Evolutionary conservation across 2,329 filamentous ascomycete genomes (phyloP), one percentile per base, ranked within the genome.

Genomic region (Botrytis galanthina): DNA sequence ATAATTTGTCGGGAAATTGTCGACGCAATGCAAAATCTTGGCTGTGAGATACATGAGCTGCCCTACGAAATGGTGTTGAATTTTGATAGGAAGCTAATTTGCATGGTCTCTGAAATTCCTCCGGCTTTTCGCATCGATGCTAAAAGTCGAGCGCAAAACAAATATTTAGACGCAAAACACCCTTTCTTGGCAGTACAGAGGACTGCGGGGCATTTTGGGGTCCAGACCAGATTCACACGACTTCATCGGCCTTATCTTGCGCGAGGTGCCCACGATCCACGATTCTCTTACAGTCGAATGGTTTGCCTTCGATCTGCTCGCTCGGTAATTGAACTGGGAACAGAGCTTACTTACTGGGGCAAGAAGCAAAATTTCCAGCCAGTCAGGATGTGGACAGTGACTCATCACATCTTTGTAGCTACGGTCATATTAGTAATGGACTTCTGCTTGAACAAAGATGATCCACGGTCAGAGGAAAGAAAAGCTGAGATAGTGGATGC

Each of bases 381-480:
- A 42, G 71, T 75, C 26, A 77, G 80, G 6, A 78, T 81, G 4
- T 80, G 80, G 51, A 76, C 79, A 29, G 60, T 83, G 18, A 77
- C 81, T 39, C 80, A 80, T 57, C 77, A 78, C 61, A 75, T 84
- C 0, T 83, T 82, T 73, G 80, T 84, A 74, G 82, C 82, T 1
- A 81, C 80, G 14, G 80, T 83, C 22, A 81, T 83, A 1, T 78
- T 84, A 1, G 76, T 84, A 10, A 81, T 84, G 77, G 82, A 84
- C 54, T 78, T 81, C 32, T 83, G 82, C 63, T 78, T 81, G 59
- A 79, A 81, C 54, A 79, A 77, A 29, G 75, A 75, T 3, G 77
- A 79, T 14, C 75, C 80, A 14, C 75, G 81, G 16, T 78, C 80
- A 22, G 77, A 77, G 46, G 78, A 78, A 61, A 74, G 79, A 29